Base-by-base conservation (phyloP, 108 stramenopile species). In the Skeletonema menzelii region DNA sequence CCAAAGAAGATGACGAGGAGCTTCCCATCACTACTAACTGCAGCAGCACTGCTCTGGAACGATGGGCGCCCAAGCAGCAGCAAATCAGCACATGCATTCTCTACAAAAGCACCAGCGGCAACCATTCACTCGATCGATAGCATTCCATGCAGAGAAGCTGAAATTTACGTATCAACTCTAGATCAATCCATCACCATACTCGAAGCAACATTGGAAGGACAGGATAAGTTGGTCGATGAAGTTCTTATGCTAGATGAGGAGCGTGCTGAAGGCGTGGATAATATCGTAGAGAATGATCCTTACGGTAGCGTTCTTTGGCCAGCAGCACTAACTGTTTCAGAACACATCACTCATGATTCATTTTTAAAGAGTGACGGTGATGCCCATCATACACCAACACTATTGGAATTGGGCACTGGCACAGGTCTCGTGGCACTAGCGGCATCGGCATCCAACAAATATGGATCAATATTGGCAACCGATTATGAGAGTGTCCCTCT, bases 231-330 rank as follows among this genome's bases (percentile, higher is more conserved):
- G 27, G 84, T 89, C 28, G 75, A 89, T 27, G 49, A 74, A 38
- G 85, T 84, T 27, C 65, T 86, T 40, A 60, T 55, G 35, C 47
- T 78, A n/a, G 74, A 82, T 22, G 82, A 81, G 5, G 80, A 87
- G 58, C 14, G 11, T 6, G 11, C 20, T 19, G 27, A 28, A 27
- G 14, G 31, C 58, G 5, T 30, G 14, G 31, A 35, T 32, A 15
- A 30, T 17, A 42, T 53, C 14, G 24, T 55, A 15, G 24, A 57
- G 2, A 82, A 82, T 17, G 87, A 88, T 55, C 69, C 68, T 0
- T 88, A 88, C 47, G 85, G 88, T n/a, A 82, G 84, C 8, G 88
- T 89, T 12, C 46, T 89, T 22, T 89, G 88, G 88, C 88, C 88
- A 1, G 85, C 86, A 3, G 82, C 88, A 22, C 73, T 59, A 56